Conservation (phyloP, 2,329 filamentous ascomycete species). For the Aotearoamyces nothofagi region DNA sequence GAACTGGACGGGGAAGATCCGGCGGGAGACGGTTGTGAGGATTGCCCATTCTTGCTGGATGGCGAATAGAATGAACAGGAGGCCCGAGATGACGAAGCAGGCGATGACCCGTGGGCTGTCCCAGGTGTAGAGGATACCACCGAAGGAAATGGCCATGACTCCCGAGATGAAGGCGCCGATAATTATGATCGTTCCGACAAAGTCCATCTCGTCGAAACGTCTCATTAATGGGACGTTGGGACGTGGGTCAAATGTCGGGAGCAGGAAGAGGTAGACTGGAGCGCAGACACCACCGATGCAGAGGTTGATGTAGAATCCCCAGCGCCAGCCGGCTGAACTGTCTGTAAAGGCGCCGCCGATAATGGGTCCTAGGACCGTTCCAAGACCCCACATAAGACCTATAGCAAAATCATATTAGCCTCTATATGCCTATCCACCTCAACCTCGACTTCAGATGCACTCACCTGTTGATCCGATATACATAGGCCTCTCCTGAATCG, state of each 20-base stretch:
- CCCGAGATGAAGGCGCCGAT: conserved; percentile 18
- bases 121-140: conserved; percentile 19
- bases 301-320: conserved; percentile 41
- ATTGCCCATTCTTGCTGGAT: conserved; percentile 9
- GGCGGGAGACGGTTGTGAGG: conserved; percentile 8
- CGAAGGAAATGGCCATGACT: conserved; percentile 21
- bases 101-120: conserved; percentile 13
- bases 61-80: conserved; percentile 9
- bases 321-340: conserved; percentile 28
- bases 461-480: conserved; percentile 11
- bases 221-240: conserved; percentile 5
- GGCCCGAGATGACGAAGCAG: conserved; percentile 27
- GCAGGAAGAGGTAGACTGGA: conserved; percentile 26
- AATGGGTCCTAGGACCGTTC: conserved; percentile 30
- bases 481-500: conserved; percentile 21
- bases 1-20: conserved; percentile 11
- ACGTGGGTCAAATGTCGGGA: conserved; percentile 23
- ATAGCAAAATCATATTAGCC: conserved; percentile 1
- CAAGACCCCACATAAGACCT: conserved; percentile 25
- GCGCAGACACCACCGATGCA: conserved; percentile 26
- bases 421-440: too few relatives aligned
- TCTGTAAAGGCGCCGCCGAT: conserved; percentile 29
- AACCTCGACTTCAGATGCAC: too few relatives aligned
- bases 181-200: conserved; percentile 17
- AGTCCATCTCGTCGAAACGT: conserved; percentile 11